These are phyloP conservation scores for Chaetomium cochliodes DNA, from an alignment of 495 filamentous ascomycete genomes.

Conservation along the genomic window DNA sequence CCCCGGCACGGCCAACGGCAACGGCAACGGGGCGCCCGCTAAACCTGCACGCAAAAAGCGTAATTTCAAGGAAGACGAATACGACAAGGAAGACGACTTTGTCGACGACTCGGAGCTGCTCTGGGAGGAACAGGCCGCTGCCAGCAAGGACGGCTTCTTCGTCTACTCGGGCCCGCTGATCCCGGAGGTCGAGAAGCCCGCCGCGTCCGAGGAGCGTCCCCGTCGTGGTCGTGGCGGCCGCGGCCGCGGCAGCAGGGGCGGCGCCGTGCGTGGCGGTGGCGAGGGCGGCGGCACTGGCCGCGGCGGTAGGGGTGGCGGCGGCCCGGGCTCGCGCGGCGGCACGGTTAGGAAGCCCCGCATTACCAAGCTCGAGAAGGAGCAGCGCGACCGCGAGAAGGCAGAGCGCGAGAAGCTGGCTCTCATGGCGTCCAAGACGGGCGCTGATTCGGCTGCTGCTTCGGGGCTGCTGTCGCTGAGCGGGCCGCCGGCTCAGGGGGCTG, in stretches of 20 bases:
- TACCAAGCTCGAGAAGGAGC: conserved; percentile 77
- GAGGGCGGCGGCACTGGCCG: background rate
- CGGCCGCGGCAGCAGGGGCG: conserved; percentile 59
- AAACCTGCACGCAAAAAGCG: conserved; percentile 67
- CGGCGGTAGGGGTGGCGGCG: conserved; percentile 51
- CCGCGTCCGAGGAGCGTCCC: conserved; percentile 67
- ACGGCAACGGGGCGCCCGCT: conserved; percentile 48
- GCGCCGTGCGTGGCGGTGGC: conserved; percentile 33
- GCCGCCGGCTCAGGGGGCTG: background rate
- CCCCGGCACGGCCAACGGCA: conserved; percentile 7
- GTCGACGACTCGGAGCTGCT: conserved; percentile 94
- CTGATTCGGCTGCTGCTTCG: background rate
- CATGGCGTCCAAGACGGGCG: conserved; percentile 15
- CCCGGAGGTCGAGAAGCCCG: conserved; percentile 84
- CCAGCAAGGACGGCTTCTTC: conserved; percentile 89
- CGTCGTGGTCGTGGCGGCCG: conserved; percentile 70
- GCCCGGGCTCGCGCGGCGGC: conserved; percentile 75
- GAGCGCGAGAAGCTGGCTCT: conserved; percentile 42
- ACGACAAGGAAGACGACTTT: conserved; percentile 94
- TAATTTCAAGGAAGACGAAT: conserved; percentile 89
- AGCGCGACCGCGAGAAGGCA: conserved; percentile 59
- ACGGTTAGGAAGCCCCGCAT: conserved; percentile 75
- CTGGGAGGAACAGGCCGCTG: conserved; percentile 94
- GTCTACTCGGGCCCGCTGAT: conserved; percentile 84
- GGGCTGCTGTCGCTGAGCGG: conserved; percentile 4